Base-by-base conservation (phyloP, 805 yeast genomes). In the Saccharomycopsis malanga region DNA sequence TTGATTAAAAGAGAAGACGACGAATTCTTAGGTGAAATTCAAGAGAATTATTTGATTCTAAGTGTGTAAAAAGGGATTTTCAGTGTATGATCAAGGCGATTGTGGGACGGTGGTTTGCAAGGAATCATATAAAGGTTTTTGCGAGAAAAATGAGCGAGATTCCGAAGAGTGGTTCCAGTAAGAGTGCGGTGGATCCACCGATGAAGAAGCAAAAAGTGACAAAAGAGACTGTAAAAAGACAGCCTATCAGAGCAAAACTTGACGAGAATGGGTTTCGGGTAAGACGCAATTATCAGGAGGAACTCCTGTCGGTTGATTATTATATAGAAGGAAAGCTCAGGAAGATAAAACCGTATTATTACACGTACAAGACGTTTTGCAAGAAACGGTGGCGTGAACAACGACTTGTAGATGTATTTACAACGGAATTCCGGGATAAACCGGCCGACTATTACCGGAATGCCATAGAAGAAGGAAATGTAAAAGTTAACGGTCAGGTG, bases 331-430 rank as follows among this genome's bases (percentile, higher is more conserved):
- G 84, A 0, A 66, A 76, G 2, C 65, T 86, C 43, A 67, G 97
- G 39, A 69, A 83, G 52, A 85, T 93, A 2, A 71, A 79, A 1
- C 98, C 98, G 0, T 93, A 93, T 61, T 84, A 72, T 58, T 91
- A 77, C 68, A 88, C 95, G 0, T 91, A 93, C 60, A 70, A 87
- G 63, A 93, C 99, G 0, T 86, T 81, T 59, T 89, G 97, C 64
- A 93, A 93, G 63, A 66, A 74, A 59, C 71, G 99, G 58, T 93
- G 99, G 99, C 73, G 91, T 56, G 89, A 83, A 56, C 69, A 87
- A n/a, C 78, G 78, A 18, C 63, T 93, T 29, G 54, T 87, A 3
- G 97, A 93, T 47, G 78, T 93, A 2, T 93, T 94, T 58, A 67
- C 79, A 3, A 73, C 73, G 30, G 99, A 93, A 62, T 93, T 94